These are phyloP conservation scores for Eragrostis tef DNA, from an alignment of 202 grass and related monocot species.

Conservation along the genomic window DNA sequence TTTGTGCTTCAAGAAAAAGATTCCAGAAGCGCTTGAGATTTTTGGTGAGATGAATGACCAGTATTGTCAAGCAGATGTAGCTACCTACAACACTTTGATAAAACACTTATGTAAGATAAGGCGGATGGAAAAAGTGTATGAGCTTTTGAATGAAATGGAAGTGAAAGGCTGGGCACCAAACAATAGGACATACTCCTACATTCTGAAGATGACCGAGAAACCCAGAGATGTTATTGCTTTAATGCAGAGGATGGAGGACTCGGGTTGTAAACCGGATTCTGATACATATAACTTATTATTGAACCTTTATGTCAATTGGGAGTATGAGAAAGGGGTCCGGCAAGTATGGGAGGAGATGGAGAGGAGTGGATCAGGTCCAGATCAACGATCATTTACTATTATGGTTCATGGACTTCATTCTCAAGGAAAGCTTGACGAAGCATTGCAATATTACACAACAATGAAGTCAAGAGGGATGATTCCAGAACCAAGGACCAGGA, in stretches of 20 bases:
- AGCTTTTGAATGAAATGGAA: slow-evolving; percentile 75
- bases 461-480: slow-evolving; percentile 75
- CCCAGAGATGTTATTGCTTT: slow-evolving; percentile 62
- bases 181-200: slow-evolving; percentile 65
- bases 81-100: slow-evolving; percentile 76
- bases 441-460: slow-evolving; percentile 62
- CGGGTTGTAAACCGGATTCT: slow-evolving; percentile 55
- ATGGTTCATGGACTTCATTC: slow-evolving; percentile 71
- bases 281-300: slow-evolving; percentile 75
- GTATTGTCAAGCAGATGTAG: slow-evolving; percentile 61
- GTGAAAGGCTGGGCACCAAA: slow-evolving; percentile 60
- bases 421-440: slow-evolving; percentile 66
- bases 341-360: slow-evolving; percentile 74
- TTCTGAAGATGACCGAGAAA: slow-evolving; percentile 56
- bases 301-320: slow-evolving; percentile 66
- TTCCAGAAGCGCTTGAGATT: slow-evolving; percentile 70
- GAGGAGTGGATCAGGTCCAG: slow-evolving; percentile 65
- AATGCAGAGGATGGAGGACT: slow-evolving; percentile 67
- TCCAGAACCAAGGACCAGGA: slow-evolving; percentile 68
- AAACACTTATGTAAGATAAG: slow-evolving; percentile 73
- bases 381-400: slow-evolving; percentile 75
- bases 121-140: slow-evolving; percentile 61
- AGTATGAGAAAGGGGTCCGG: slow-evolving; percentile 57
- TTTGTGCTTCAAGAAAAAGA: slow-evolving; percentile 79
- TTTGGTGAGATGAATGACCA: slow-evolving; percentile 72